phyloP scores from a whole-genome alignment of 1,139 yeast genomes.

The Hyphopichia khmerensis region DNA sequence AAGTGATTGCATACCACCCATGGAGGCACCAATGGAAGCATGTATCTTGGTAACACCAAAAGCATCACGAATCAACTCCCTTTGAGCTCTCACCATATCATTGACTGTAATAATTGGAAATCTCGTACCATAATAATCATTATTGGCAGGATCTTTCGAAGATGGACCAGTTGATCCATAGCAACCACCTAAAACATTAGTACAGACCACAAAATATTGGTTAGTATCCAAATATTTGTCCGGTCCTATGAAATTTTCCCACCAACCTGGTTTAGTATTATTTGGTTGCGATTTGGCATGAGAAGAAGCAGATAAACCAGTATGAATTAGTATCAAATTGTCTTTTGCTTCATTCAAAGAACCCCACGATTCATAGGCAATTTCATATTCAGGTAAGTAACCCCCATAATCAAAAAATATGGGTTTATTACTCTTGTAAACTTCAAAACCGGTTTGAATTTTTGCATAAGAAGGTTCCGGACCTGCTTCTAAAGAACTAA shows the following conservation, averaged over 20 bases:
- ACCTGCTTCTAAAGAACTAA: conserved; percentile 59
- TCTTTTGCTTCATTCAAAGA: conserved; percentile 55
- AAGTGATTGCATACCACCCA: conserved; percentile 97
- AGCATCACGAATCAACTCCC: conserved; percentile 59
- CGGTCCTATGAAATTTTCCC: conserved; percentile 93
- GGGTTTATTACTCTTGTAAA: conserved; percentile 55
- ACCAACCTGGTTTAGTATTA: conserved; percentile 84
- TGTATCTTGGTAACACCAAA: conserved; percentile 63
- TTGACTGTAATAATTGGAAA: conserved; percentile 84
- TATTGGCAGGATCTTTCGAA: conserved; percentile 70
- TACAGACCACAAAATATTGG: conserved; percentile 79
- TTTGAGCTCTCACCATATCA: conserved; percentile 91
- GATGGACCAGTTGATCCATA: conserved; percentile 96
- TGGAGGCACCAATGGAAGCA: conserved; percentile 88
- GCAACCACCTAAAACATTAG: conserved; percentile 91
- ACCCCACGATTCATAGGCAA: conserved; percentile 96
- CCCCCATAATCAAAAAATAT: conserved; percentile 83
- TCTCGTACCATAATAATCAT: conserved; percentile 72
- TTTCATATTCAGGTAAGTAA: conserved; percentile 64
- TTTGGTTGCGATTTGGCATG: conserved; percentile 85
- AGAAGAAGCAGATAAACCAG: conserved; percentile 90
- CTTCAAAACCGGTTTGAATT: conserved; percentile 66
- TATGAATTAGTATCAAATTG: conserved; percentile 78
- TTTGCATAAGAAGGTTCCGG: conserved; percentile 85
- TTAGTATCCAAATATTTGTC: conserved; percentile 77